Evolutionary conservation across 768 basidiomycete genomes (phyloP), one percentile per base, ranked within the genome.

Genomic region (Xerocomellus chrysenteron): DNA sequence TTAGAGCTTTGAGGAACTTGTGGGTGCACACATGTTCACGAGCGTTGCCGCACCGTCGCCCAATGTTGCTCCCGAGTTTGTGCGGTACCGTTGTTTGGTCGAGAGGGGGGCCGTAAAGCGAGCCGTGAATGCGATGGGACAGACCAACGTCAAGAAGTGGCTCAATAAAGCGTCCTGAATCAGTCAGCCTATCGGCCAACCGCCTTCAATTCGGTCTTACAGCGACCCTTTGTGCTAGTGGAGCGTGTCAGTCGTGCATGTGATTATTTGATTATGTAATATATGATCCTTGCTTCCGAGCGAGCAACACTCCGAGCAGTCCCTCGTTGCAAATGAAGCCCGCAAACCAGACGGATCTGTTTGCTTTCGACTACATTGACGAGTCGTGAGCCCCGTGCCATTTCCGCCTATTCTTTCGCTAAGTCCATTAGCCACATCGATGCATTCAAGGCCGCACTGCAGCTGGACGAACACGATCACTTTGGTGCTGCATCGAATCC

Each of bases 121-220:
- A 58, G 83, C 84, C 6, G 78, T 92, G 26, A 85, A 87, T 45
- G 81, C 73, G 62, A 77, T 78, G 44, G 85, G 86, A 2, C 87
- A 90, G 62, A 82, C 84, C 12, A 87, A 80, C 61, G 71, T 94
- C 52, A 89, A 82, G 67, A 90, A 88, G 67, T 93, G 92, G 92
- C 75, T 92, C 52, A 82, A 72, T 48, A 89, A 85, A 59, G 80
- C 81, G 2, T 51, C 56, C 3, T 67, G 40, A 56, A 36, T 16
- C 35, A 14, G 13, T 16, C 14, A 28, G 26, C 26, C 26, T 28
- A 35, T 30, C 28, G 9, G 30, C 30, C 30, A 9, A 32, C 10
- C 5, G 8, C 30, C 30, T 30, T 30, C 30, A 9, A 9, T 5
- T 28, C 0, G 28, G 28, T 26, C 26, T 26, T 9, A 30, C 5